Base-by-base conservation (phyloP, 2,329 filamentous ascomycete genomes). In the Seiridium cupressi region DNA sequence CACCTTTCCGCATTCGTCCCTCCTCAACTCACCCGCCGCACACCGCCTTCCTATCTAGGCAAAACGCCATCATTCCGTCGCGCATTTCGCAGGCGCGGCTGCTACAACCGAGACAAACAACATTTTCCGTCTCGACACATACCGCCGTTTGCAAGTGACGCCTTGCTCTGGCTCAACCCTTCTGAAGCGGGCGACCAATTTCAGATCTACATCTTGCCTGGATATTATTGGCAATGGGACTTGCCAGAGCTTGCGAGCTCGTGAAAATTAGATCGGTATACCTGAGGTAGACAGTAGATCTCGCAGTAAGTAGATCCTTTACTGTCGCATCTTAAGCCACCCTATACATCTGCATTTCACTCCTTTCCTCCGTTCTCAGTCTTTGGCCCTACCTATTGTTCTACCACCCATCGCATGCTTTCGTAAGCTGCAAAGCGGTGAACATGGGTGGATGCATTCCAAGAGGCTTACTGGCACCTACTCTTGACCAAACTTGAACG, bases 241-340 rank as follows among this genome's bases (percentile, higher is more conserved):
- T 44, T 13, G 44, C 36, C 26, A 44, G 55, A 49, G 55, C 55
- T 42, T 35, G 32, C 51, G 44, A 58, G 55, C 55, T 58, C 46
- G 38, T 55, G 38, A 58, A 13, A 40, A 13, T 49, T 34, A 13
- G 34, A 38, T 58, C 55, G 13, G 44, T n/a, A 26, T 49, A 13
- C 46, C 47, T 51, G 34, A 36, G 35, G 40, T 51, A 57, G 54
- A 57, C 11, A 35, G 32, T 31, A 46, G 26, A 26, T 5, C 46
- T 57, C 31, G 32, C 44, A 8, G 34, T 42, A 34, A 44, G 53
- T 44, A 26, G 26, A n/a, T 53, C 9, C n/a, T 9, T 18, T 13
- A 35, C 47, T n/a, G 26, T 46, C 11, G 44, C 44, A 46, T 46
- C 10, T 4, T 11, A 18, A 11, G 42, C 18, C 42, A 18, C 11